These are phyloP conservation scores for Kodamaea restingae DNA, from an alignment of 805 yeast genomes.

Conservation along the genomic window DNA sequence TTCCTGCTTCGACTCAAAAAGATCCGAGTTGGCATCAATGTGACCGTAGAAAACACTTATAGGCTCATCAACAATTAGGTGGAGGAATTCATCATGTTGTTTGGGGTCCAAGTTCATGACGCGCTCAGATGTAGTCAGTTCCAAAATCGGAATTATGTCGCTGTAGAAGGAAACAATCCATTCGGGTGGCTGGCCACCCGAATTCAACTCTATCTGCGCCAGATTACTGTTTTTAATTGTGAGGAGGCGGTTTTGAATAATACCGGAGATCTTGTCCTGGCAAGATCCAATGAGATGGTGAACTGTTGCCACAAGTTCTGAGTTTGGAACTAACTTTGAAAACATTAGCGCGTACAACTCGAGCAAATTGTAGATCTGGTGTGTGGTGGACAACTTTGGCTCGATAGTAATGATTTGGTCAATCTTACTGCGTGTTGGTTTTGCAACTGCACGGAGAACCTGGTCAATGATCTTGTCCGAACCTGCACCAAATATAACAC, in stretches of 20 bases:
- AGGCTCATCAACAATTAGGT: conserved; percentile 46
- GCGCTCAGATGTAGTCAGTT: conserved; percentile 31
- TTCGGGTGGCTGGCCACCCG: conserved; percentile 75
- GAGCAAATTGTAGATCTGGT: conserved; percentile 58
- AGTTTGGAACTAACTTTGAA: conserved; percentile 35
- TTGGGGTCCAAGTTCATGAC: conserved; percentile 40
- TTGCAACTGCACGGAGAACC: conserved; percentile 48
- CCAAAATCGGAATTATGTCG: conserved; percentile 57
- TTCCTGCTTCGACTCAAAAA: conserved; percentile 26
- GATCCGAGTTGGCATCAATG: conserved; percentile 22
- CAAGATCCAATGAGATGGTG: conserved; percentile 21
- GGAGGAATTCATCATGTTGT: conserved; percentile 33
- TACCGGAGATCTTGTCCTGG: conserved; percentile 23
- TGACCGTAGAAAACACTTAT: conserved; percentile 36
- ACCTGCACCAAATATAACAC: conserved; percentile 46
- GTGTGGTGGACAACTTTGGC: conserved; percentile 49
- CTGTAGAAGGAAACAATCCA: conserved; percentile 70
- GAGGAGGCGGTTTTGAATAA: conserved; percentile 28
- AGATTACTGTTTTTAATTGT: conserved; percentile 32
- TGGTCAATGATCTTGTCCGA: conserved; percentile 27
- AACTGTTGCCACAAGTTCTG: conserved; percentile 22
- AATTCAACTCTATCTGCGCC: conserved; percentile 40
- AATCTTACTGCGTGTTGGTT: conserved; percentile 58
- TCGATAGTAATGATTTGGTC: conserved; percentile 70
- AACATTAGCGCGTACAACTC: conserved; percentile 71